A percentile compares a stretch with the other conserved stretches of the same genome.
Evolutionary conservation across 768 basidiomycete species (phyloP).

Genomic region (Lyophyllum semitale): DNA sequence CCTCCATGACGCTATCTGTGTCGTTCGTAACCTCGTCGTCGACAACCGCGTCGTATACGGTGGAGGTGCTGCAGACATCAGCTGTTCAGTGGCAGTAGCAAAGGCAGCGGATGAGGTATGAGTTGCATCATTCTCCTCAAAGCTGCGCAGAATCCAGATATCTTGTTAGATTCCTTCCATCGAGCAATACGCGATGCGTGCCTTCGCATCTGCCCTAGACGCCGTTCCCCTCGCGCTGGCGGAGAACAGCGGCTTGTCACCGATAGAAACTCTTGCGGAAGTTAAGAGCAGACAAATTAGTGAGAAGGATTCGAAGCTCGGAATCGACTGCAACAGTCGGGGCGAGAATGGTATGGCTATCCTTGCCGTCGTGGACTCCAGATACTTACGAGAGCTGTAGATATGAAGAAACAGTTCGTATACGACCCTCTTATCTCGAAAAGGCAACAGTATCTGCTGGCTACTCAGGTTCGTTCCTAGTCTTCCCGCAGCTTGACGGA

Average conservation of each 20-base stretch:
- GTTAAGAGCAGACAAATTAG: constrained; percentile 91
- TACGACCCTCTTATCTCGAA: constrained; percentile 98
- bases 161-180: constrained; percentile 81
- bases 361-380: not conserved
- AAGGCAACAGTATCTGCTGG: constrained; percentile 93
- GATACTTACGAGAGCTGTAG: constrained; percentile 39
- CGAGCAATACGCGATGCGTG: constrained; percentile 99
- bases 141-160: not conserved
- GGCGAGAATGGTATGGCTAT: constrained; percentile 77
- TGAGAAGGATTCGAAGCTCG: constrained; percentile 82
- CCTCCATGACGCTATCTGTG: constrained; percentile 96
- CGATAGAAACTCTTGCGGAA: constrained; percentile 95
- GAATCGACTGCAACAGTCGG: constrained; percentile 88
- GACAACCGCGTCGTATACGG: constrained; percentile 98
- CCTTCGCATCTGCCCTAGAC: constrained; percentile 95
- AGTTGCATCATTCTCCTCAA: constrained; percentile 6
- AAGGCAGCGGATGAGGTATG: constrained; percentile 92
- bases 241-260: constrained; percentile 95
- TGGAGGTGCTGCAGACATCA: constrained; percentile 97
- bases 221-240: constrained; percentile 95
- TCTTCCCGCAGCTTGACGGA: not conserved
- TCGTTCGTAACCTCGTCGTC: constrained; percentile 91
- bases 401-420: constrained; percentile 97
- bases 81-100: constrained; percentile 88
- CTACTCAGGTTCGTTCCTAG: constrained; percentile 76